Base-by-base conservation (phyloP, 2,329 filamentous ascomycete genomes). In the Xylariaceae sp. region DNA sequence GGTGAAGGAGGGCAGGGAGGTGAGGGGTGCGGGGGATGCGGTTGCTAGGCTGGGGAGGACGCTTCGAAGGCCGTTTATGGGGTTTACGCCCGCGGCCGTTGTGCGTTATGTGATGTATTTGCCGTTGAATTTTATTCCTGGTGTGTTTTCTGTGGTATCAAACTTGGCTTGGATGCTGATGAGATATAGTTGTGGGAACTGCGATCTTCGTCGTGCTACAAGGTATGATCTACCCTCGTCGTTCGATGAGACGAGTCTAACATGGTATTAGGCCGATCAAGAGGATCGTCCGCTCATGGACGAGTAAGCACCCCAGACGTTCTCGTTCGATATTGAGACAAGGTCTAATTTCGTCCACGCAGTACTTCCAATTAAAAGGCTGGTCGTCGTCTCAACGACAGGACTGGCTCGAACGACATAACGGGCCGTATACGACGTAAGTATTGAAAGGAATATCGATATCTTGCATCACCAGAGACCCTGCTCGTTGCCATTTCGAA, bases 311-410 rank as follows among this genome's bases (percentile, higher is more conserved):
- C n/a, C 37, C 4, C 23, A 3, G 23, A 13, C 34, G 10, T 4
- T 10, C 23, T 23, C 5, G 39, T 58, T 47, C 18, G 34, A 53
- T 51, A 44, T 57, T 58, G 58, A 58, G 52, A 55, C 49, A 60
- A 44, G 81, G 2, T 83, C 84, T 47, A 76, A 76, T 79, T 44
- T 34, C 53, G 39, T 81, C 84, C 69, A 71, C 73, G 4, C 2
- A 94, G 75, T 97, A 96, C 75, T 97, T 96, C 73, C 90, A 96
- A 77, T 80, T 97, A 62, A 97, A 97, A 77, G 83, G 84, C 52
- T 96, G 91, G 90, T 83, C 83, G 49, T 75, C 79, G 34, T 77
- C 77, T 9, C 82, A 90, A 73, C 83, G 79, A 68, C 80, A 84
- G 51, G 80, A 86, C 53, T 95, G 88, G 80, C 77, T 96, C 18